phyloP scores from a whole-genome alignment of 139 green algal genomes.

The Tetradesmus obliquus region DNA sequence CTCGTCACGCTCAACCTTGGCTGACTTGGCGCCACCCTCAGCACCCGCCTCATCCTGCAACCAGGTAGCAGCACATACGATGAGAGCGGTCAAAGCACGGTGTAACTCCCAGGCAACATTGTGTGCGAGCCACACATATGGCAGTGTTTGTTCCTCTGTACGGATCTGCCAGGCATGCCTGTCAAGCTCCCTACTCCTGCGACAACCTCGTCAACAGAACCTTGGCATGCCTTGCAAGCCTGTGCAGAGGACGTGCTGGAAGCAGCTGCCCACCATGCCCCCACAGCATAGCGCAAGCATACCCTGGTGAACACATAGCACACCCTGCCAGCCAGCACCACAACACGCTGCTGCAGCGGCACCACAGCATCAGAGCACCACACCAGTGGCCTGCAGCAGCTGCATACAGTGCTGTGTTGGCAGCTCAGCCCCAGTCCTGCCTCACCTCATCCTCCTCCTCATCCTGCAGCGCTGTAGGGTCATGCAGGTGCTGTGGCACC shows the following conservation, averaged over 20 bases:
- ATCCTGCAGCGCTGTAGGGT: background rate
- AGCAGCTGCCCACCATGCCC: no score
- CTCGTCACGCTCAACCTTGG: conserved; percentile 18
- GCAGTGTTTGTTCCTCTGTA: background rate
- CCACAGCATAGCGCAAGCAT: no score
- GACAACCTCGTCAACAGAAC: no score
- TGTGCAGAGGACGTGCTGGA: no score
- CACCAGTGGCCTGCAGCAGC: no score
- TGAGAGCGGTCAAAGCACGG: background rate
- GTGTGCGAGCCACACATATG: no score
- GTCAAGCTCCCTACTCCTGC: no score
- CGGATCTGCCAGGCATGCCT: no score
- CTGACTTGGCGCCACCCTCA: background rate
- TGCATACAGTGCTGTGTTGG: no score
- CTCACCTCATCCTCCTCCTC: conserved; percentile 8
- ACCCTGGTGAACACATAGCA: no score
- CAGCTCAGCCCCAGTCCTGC: background rate
- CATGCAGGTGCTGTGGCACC: conserved; percentile 1
- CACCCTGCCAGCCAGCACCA: background rate
- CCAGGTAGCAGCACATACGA: background rate
- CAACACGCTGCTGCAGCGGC: no score
- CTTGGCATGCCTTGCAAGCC: no score
- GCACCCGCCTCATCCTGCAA: background rate
- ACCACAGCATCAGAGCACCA: background rate
- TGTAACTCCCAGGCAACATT: background rate